phyloP scores from a whole-genome alignment of 257 asterid genomes.

The Capsicum chinense region DNA sequence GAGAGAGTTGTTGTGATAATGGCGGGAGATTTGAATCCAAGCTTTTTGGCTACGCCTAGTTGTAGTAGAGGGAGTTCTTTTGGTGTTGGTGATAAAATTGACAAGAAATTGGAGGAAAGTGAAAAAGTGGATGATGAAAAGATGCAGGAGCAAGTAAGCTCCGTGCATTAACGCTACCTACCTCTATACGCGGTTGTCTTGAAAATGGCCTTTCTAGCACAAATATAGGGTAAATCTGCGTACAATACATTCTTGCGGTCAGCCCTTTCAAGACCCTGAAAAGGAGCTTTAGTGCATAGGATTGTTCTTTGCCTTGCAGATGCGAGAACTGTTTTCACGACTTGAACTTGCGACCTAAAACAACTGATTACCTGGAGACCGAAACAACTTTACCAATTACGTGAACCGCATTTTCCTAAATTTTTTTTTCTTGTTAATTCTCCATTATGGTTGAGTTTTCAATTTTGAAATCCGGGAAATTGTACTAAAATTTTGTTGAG shows the following conservation, averaged over 20 bases:
- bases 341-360: no score
- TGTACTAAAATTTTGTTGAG: conserved; percentile 16
- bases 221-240: no score
- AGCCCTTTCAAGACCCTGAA: no score
- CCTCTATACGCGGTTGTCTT: no score
- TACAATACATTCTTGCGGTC: no score
- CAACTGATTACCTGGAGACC: no score
- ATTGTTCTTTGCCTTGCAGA: no score
- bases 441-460: neutral
- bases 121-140: neutral
- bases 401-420: neutral
- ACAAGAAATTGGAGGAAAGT: neutral
- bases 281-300: no score
- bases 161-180: no score
- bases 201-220: no score
- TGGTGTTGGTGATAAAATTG: neutral
- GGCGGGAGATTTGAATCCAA: conserved; percentile 89
- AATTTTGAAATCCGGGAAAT: conserved; percentile 19
- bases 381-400: no score
- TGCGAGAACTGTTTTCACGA: no score
- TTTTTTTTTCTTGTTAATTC: neutral
- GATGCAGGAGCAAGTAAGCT: neutral
- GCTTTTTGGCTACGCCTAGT: conserved; percentile 79
- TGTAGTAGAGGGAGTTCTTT: conserved; percentile 45
- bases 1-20: conserved; percentile 80